These are phyloP conservation scores for Erythrobasidium hasegawianum DNA, from an alignment of 1,284 basidiomycete species.

Conservation along the genomic window DNA sequence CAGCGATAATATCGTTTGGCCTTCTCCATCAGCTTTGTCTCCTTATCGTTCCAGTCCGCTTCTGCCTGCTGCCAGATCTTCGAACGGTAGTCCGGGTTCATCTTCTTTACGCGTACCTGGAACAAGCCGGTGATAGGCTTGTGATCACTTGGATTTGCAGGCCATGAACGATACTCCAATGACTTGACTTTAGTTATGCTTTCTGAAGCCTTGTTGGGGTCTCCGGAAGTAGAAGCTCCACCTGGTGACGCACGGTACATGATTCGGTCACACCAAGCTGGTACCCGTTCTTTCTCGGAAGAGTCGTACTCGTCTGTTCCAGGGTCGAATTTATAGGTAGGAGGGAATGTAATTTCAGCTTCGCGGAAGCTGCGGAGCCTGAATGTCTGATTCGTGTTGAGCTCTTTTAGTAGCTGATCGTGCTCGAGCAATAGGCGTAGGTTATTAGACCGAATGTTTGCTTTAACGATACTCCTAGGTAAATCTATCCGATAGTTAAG, in stretches of 20 bases:
- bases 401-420: constrained; percentile 87
- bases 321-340: constrained; percentile 94
- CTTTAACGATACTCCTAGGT: constrained; percentile 72
- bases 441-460: constrained; percentile 63
- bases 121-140: constrained; percentile 68
- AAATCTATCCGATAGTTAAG: constrained; percentile 92
- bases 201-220: background rate
- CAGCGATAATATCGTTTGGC: constrained; percentile 36
- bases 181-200: constrained; percentile 4
- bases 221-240: background rate
- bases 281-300: constrained; percentile 79
- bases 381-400: constrained; percentile 78
- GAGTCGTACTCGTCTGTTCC: constrained; percentile 73
- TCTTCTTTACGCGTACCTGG: constrained; percentile 65
- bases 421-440: constrained; percentile 63
- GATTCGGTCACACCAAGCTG: constrained; percentile 95
- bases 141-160: constrained; percentile 18
- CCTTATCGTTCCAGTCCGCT: constrained; percentile 38
- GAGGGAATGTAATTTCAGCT: constrained; percentile 72
- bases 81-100: constrained; percentile 60
- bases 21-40: constrained; percentile 31
- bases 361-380: constrained; percentile 78
- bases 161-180: constrained; percentile 27
- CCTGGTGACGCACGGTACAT: constrained; percentile 56
- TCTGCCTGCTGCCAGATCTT: constrained; percentile 50